Percentiles rank a stretch among this genome's conserved stretches.
Conservation (phyloP, 2,329 filamentous ascomycete species). For the Trichoderma semiorbis region DNA sequence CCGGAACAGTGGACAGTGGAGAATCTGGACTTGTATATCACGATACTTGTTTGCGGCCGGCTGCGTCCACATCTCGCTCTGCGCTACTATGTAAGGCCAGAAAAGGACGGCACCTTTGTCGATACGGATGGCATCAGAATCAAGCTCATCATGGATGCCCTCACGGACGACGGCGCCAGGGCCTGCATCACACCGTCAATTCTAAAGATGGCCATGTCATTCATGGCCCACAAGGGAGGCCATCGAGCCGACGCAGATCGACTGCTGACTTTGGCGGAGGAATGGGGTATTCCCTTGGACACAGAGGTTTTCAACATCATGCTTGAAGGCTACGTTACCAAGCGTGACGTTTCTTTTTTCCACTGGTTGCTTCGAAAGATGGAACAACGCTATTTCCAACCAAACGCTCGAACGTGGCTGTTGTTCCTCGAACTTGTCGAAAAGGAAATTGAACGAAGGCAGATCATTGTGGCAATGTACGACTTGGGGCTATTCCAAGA, state of each 20-base stretch:
- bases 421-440: slow-evolving; percentile 52
- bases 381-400: slow-evolving; percentile 36
- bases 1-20: slow-evolving; percentile 41
- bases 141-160: slow-evolving; percentile 36
- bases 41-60: slow-evolving; percentile 38
- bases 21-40: slow-evolving; percentile 42
- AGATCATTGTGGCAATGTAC: slow-evolving; percentile 47
- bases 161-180: slow-evolving; percentile 35
- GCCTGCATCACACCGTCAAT: slow-evolving; percentile 37
- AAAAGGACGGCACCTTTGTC: slow-evolving; percentile 27
- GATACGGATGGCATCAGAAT: slow-evolving; percentile 40
- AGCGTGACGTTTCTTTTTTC: slow-evolving; percentile 42
- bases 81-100: slow-evolving; percentile 34
- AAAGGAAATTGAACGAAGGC: slow-evolving; percentile 52
- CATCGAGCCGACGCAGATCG: slow-evolving; percentile 33
- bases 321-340: slow-evolving; percentile 39
- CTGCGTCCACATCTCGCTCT: slow-evolving; percentile 33
- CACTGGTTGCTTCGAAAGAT: slow-evolving; percentile 40
- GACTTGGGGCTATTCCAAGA: slow-evolving; percentile 41
- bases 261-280: slow-evolving; percentile 38
- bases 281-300: slow-evolving; percentile 41
- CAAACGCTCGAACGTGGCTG: slow-evolving; percentile 47
- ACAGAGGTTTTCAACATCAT: slow-evolving; percentile 48
- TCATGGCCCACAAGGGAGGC: slow-evolving; percentile 36
- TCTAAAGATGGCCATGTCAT: slow-evolving; percentile 44